A percentile compares a stretch with the other conserved stretches of the same genome.
phyloP scores from a whole-genome alignment of 176 grass and related monocot genomes.

The Saccharum officinarum region DNA sequence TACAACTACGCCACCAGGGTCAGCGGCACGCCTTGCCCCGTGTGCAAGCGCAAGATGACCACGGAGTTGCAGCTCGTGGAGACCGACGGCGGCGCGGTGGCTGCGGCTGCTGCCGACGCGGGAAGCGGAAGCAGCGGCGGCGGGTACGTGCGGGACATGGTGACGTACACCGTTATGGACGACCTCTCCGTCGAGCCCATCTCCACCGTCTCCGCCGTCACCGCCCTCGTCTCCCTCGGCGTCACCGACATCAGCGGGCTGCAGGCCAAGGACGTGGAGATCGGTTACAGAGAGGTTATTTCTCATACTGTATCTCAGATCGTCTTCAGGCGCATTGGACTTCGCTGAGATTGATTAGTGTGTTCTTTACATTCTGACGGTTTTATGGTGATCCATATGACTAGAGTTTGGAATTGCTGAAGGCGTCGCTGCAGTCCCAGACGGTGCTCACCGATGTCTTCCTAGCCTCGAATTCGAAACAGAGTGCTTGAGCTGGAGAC shows the following conservation, averaged over 20 bases:
- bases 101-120: not conserved
- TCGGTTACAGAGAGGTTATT: conserved; percentile 41
- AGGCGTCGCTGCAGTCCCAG: no score
- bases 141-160: conserved; percentile 26
- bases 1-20: not conserved
- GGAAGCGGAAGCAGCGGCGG: not conserved
- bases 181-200: conserved; percentile 40
- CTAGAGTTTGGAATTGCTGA: no score
- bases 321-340: not conserved
- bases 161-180: conserved; percentile 43
- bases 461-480: no score
- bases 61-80: not conserved
- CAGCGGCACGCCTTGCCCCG: not conserved
- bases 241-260: conserved; percentile 30
- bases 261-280: conserved; percentile 30
- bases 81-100: not conserved
- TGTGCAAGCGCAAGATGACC: not conserved
- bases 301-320: not conserved
- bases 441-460: no score
- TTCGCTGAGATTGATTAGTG: not conserved
- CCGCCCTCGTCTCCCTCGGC: conserved; percentile 15
- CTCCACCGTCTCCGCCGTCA: conserved; percentile 36
- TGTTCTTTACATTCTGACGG: not conserved
- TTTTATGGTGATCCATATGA: no score
- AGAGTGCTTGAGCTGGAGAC: no score